These are phyloP conservation scores for Hypoxylon sp. DNA, from an alignment of 2,329 filamentous ascomycete species.

Conservation along the genomic window DNA sequence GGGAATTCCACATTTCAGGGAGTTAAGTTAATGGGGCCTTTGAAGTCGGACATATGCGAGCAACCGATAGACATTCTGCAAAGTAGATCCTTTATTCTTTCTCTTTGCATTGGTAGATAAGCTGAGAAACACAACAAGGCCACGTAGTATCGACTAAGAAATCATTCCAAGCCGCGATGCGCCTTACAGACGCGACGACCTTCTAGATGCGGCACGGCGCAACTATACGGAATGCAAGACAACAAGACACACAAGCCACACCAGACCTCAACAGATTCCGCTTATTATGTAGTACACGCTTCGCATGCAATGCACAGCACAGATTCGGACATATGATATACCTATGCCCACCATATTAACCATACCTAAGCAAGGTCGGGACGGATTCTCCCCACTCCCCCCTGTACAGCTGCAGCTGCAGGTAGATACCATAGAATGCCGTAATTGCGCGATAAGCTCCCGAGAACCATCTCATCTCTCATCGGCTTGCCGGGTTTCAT, in stretches of 20 bases:
- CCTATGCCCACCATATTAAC: not conserved
- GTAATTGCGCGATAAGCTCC: slow-evolving; percentile 24
- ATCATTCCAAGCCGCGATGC: not conserved
- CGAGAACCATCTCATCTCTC: slow-evolving; percentile 8
- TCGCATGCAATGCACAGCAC: slow-evolving; percentile 1
- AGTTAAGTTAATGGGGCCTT: no score
- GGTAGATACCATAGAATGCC: slow-evolving; percentile 15
- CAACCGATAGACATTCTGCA: slow-evolving; percentile 12
- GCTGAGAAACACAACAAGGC: no score
- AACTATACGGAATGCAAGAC: slow-evolving; percentile 2
- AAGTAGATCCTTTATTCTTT: slow-evolving; percentile 9
- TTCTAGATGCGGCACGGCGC: slow-evolving; percentile 6
- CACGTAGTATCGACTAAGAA: slow-evolving; percentile 7
- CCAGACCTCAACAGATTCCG: slow-evolving; percentile 3
- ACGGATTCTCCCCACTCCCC: slow-evolving; percentile 25
- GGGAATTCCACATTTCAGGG: no score
- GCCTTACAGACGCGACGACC: not conserved
- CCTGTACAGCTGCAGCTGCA: slow-evolving; percentile 4
- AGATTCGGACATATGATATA: slow-evolving; percentile 23
- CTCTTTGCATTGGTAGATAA: no score
- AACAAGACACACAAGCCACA: slow-evolving; percentile 11
- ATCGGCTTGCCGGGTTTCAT: slow-evolving; percentile 1
- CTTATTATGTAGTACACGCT: no score
- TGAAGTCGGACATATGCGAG: slow-evolving; percentile 17
- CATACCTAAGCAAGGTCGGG: slow-evolving; percentile 10